Conservation (phyloP, 768 basidiomycete genomes). For the Suillus subluteus region DNA sequence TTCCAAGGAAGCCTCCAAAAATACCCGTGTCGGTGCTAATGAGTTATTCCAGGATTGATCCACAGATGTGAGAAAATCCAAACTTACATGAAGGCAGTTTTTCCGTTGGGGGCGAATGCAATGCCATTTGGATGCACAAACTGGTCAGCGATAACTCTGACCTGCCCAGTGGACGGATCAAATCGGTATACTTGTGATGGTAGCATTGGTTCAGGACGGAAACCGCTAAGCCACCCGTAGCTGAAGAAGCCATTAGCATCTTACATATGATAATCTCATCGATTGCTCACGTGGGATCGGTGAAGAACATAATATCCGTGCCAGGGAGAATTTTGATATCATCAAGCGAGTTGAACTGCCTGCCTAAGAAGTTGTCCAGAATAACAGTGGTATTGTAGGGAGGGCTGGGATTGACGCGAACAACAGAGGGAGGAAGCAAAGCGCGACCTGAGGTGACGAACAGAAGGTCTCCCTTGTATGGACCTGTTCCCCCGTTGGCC, state of each 20-base stretch:
- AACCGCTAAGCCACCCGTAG: conserved; percentile 40
- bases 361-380: conserved; percentile 78
- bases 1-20: conserved; percentile 21
- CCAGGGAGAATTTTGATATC: conserved; percentile 74
- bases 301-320: conserved; percentile 73
- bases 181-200: conserved; percentile 52
- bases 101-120: conserved; percentile 37
- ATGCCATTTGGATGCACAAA: conserved; percentile 43
- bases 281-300: conserved; percentile 61
- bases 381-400: conserved; percentile 72
- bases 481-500: conserved; percentile 74
- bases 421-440: conserved; percentile 60
- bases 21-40: conserved; percentile 29
- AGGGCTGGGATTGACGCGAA: conserved; percentile 61
- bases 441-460: conserved; percentile 71
- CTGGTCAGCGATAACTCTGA: conserved; percentile 47
- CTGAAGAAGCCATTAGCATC: conserved; percentile 32
- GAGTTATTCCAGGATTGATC: not conserved
- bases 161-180: conserved; percentile 41
- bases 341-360: conserved; percentile 83
- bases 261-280: not conserved
- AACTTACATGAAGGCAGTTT: conserved; percentile 33
- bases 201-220: conserved; percentile 42
- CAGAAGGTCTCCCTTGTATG: conserved; percentile 60
- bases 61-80: not conserved